Evolutionary conservation across 164 flowering plant species (phyloP).

Genomic region (Nymphaea colorata): DNA sequence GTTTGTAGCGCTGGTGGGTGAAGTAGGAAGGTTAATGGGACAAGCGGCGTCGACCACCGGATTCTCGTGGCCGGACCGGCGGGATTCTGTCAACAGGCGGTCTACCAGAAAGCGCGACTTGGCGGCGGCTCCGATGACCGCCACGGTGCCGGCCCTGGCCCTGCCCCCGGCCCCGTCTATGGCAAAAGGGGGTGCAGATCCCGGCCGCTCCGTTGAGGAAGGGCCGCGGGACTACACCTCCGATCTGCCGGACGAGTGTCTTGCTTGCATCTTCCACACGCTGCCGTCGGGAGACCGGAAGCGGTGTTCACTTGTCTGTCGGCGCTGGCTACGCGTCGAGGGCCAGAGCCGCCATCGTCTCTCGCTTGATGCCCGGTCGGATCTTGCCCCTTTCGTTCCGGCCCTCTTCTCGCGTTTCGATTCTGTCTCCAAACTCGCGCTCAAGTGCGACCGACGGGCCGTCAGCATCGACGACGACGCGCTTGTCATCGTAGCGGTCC

Average conservation of each 20-base stretch:
- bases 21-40: slow-evolving; percentile 25
- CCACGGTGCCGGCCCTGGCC: not conserved
- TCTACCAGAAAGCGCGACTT: not conserved
- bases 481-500: slow-evolving; percentile 43
- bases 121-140: not conserved
- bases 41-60: slow-evolving; percentile 37
- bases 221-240: slow-evolving; percentile 23
- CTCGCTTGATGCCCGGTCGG: slow-evolving; percentile 53
- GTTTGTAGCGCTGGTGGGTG: slow-evolving; percentile 2
- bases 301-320: slow-evolving; percentile 58
- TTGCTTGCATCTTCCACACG: slow-evolving; percentile 59
- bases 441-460: slow-evolving; percentile 69
- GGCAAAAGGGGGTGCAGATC: not conserved
- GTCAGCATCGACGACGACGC: slow-evolving; percentile 61
- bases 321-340: slow-evolving; percentile 65
- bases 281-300: slow-evolving; percentile 63
- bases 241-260: slow-evolving; percentile 77
- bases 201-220: not conserved
- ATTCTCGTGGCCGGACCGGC: not conserved
- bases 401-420: slow-evolving; percentile 60
- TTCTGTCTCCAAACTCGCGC: slow-evolving; percentile 61
- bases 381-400: slow-evolving; percentile 27
- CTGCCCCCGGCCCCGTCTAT: no score
- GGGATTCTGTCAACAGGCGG: not conserved
- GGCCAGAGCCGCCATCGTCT: slow-evolving; percentile 69